Evolutionary conservation across 495 filamentous ascomycete genomes (phyloP).

Genomic region (Astrothelium macrocarpum): DNA sequence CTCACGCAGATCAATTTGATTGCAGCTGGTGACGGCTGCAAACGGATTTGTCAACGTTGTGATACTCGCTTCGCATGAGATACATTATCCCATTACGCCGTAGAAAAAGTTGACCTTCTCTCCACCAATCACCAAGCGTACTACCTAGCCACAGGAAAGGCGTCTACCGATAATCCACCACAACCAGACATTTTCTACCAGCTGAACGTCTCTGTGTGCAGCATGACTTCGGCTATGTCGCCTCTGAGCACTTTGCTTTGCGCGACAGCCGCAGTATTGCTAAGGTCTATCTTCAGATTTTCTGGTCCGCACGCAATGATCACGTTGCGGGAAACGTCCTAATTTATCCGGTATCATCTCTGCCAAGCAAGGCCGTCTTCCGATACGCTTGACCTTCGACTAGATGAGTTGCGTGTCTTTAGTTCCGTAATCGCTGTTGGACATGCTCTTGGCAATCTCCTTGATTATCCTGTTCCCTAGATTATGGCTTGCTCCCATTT

Average conservation of each 20-base stretch:
- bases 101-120: too few relatives aligned
- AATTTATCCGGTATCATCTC: background rate
- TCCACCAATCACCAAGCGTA: too few relatives aligned
- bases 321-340: background rate
- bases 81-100: too few relatives aligned
- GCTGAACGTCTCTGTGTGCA: constrained; percentile 13
- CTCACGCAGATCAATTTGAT: too few relatives aligned
- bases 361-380: background rate
- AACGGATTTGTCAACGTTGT: too few relatives aligned
- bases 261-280: constrained; percentile 4
- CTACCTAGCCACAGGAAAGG: too few relatives aligned
- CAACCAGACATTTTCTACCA: too few relatives aligned
- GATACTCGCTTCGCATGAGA: too few relatives aligned
- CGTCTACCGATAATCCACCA: too few relatives aligned
- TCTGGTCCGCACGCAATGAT: constrained; percentile 13
- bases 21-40: too few relatives aligned
- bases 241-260: constrained; percentile 7
- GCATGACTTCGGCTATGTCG: background rate
- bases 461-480: background rate
- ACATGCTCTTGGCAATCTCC: background rate
- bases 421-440: background rate
- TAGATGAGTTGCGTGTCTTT: too few relatives aligned
- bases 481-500: background rate
- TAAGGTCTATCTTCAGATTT: constrained; percentile 7
- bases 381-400: background rate